A percentile compares a stretch with the other conserved stretches of the same genome.
Conservation (phyloP, 2,329 filamentous ascomycete genomes). For the Dothidotthia symphoricarpi region DNA sequence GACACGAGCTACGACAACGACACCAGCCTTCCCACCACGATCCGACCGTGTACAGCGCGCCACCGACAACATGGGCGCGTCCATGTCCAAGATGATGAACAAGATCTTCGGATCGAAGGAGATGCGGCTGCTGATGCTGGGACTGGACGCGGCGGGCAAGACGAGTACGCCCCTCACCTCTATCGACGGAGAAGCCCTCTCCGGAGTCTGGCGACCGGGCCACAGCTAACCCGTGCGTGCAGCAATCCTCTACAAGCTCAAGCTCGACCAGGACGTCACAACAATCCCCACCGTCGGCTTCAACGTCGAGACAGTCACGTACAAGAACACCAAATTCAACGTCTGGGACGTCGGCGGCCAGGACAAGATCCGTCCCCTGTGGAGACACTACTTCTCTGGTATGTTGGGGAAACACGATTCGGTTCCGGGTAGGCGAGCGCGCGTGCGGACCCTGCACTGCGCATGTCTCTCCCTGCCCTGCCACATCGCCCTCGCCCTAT, state of each 20-base stretch:
- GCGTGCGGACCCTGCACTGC: conserved; percentile 14
- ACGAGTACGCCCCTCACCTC: conserved; percentile 58
- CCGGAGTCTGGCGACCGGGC: not conserved
- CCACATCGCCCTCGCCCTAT: not conserved
- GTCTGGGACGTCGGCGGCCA: conserved; percentile 99
- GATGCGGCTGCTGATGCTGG: conserved; percentile 97
- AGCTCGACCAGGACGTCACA: conserved; percentile 98
- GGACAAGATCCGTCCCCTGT: conserved; percentile 99
- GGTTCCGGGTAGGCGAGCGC: conserved; percentile 35
- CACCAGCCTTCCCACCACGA: conserved; percentile 4
- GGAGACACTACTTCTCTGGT: conserved; percentile 98
- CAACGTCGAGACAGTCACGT: conserved; percentile 99
- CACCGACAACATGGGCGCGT: conserved; percentile 74
- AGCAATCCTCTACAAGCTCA: conserved; percentile 98
- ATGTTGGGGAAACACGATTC: conserved; percentile 43
- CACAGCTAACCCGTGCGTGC: conserved; percentile 16
- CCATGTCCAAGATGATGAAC: conserved; percentile 92
- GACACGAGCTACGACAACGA: too few species aligned
- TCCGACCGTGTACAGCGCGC: conserved; percentile 4
- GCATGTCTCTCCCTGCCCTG: conserved; percentile 9
- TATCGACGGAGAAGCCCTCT: not conserved
- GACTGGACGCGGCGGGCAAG: conserved; percentile 95
- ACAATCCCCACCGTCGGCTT: conserved; percentile 99
- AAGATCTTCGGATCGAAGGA: conserved; percentile 99
- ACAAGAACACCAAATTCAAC: conserved; percentile 99